A percentile compares a stretch with the other conserved stretches of the same genome.
These are phyloP conservation scores for Leucosporidium yakuticum DNA, from an alignment of 768 basidiomycete species.

Conservation along the genomic window DNA sequence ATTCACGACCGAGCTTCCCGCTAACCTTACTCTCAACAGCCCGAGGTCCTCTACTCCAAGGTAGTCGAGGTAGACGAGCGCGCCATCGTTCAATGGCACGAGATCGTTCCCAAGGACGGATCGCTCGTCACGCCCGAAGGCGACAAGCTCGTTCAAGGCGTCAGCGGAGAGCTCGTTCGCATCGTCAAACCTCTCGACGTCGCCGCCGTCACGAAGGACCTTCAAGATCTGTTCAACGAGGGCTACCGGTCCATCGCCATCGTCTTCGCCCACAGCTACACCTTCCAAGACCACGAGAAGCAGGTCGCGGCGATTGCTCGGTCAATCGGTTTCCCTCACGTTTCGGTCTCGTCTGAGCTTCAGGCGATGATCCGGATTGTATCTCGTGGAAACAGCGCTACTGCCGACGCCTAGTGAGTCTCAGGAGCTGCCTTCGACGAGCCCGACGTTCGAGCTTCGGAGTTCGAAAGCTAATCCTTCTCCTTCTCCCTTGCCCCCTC, in stretches of 20 bases:
- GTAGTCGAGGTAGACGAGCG: slow-evolving; percentile 80
- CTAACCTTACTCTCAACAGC: neutral
- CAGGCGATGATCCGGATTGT: slow-evolving; percentile 93
- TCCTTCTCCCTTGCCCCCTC: slow-evolving; percentile 71
- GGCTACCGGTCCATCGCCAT: slow-evolving; percentile 85
- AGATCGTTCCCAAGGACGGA: slow-evolving; percentile 45
- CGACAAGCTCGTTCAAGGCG: slow-evolving; percentile 65
- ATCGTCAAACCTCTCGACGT: slow-evolving; percentile 46
- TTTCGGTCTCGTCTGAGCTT: slow-evolving; percentile 77
- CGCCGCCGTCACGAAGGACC: slow-evolving; percentile 53
- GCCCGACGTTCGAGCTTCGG: no score
- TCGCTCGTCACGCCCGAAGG: slow-evolving; percentile 87
- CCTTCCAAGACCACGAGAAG: slow-evolving; percentile 60
- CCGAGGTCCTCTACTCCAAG: slow-evolving; percentile 57
- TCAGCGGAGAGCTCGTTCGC: slow-evolving; percentile 51
- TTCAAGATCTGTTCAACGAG: slow-evolving; percentile 63
- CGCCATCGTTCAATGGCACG: slow-evolving; percentile 2
- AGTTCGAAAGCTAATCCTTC: slow-evolving; percentile 68
- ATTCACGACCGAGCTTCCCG: no score
- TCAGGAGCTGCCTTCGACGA: slow-evolving; percentile 87
- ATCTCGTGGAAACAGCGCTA: slow-evolving; percentile 80
- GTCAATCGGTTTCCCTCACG: slow-evolving; percentile 73
- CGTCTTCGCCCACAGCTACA: slow-evolving; percentile 80
- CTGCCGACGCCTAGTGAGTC: slow-evolving; percentile 81
- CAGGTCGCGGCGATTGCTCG: slow-evolving; percentile 65